A percentile compares a stretch with the other conserved stretches of the same genome.
These are phyloP conservation scores for Apiospora kogelbergensis DNA, from an alignment of 2,329 filamentous ascomycete genomes.

Conservation along the genomic window DNA sequence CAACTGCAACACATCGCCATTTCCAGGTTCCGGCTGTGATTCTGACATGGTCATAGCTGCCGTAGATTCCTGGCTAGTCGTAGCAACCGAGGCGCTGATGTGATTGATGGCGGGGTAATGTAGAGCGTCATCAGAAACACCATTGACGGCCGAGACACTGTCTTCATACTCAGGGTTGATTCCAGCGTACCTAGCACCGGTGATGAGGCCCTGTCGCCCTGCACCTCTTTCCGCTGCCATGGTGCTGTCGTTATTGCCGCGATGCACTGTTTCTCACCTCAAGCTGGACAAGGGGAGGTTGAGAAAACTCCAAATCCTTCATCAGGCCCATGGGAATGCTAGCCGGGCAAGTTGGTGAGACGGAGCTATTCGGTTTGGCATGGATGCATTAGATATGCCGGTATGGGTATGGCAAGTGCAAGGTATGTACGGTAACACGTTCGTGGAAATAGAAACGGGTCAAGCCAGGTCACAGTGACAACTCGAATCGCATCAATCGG, in stretches of 20 bases:
- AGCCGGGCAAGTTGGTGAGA: neutral
- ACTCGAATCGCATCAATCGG: neutral
- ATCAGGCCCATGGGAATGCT: neutral
- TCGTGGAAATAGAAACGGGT: neutral
- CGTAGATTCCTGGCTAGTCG: neutral
- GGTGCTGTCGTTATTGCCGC: neutral
- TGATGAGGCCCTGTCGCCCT: constrained; percentile 14
- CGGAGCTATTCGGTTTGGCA: neutral
- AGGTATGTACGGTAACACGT: neutral
- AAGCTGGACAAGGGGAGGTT: neutral
- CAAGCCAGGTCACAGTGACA: neutral
- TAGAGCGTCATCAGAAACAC: constrained; percentile 25
- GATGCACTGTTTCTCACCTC: neutral
- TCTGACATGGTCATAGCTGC: no score
- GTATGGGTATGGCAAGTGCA: neutral
- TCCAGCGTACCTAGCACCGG: constrained; percentile 31
- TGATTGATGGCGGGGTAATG: neutral
- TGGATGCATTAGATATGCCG: neutral
- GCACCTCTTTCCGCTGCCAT: neutral
- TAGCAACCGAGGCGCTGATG: neutral
- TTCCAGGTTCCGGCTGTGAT: neutral
- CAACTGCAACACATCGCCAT: constrained; percentile 43
- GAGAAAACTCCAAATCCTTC: neutral
- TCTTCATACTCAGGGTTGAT: constrained; percentile 37
- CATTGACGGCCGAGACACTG: constrained; percentile 30